phyloP scores from a whole-genome alignment of 768 basidiomycete genomes.

The Gautieria morchelliformis region DNA sequence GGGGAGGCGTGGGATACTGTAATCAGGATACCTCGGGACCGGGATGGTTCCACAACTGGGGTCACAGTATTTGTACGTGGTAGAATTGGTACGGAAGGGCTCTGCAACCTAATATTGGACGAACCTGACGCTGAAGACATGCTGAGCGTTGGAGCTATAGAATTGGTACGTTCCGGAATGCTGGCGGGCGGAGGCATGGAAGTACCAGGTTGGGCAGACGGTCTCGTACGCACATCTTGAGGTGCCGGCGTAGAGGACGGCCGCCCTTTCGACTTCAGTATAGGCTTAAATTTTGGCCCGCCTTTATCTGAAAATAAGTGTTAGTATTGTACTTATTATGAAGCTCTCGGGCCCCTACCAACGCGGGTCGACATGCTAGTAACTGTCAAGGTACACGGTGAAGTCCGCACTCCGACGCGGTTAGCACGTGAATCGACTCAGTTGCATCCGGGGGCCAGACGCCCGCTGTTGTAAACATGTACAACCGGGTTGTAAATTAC shows the following conservation, averaged over 20 bases:
- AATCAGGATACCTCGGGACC: too few relatives aligned
- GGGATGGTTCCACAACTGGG: too few relatives aligned
- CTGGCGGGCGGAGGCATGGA: background rate
- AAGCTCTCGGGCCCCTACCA: background rate
- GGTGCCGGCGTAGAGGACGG: background rate
- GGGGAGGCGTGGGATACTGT: background rate
- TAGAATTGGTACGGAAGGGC: background rate
- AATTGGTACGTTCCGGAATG: background rate
- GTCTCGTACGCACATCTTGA: background rate
- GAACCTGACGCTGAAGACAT: background rate
- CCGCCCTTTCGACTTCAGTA: conserved; percentile 4
- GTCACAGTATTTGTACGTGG: background rate
- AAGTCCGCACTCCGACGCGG: too few relatives aligned
- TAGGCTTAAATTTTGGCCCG: conserved; percentile 5
- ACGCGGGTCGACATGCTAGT: conserved; percentile 1
- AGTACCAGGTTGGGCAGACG: background rate
- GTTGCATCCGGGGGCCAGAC: too few relatives aligned
- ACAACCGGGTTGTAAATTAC: too few relatives aligned
- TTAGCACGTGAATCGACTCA: conserved; percentile 1
- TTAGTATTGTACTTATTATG: background rate
- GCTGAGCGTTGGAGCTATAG: background rate
- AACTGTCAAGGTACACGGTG: background rate
- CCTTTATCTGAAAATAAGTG: conserved; percentile 2
- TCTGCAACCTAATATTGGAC: too few relatives aligned
- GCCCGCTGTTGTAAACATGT: too few relatives aligned